phyloP scores from a whole-genome alignment of 352 stramenopile genomes.

The Phytophthora constricta region DNA sequence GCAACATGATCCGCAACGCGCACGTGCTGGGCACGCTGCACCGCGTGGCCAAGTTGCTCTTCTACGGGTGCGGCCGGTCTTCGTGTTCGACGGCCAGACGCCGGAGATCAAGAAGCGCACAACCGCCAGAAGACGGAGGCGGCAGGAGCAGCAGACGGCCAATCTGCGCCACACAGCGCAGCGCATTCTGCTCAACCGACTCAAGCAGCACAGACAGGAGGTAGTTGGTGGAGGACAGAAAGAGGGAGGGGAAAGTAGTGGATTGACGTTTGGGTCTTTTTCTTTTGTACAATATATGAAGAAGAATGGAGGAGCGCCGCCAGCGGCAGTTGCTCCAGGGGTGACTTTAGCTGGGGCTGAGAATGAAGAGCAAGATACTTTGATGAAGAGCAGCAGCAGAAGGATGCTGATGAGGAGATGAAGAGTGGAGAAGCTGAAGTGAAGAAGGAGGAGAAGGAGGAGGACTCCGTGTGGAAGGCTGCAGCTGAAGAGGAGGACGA shows the following conservation, averaged over 20 bases:
- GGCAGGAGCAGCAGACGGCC: slow-evolving; percentile 72
- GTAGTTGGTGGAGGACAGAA: too few species aligned
- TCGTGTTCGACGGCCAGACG: slow-evolving; percentile 99
- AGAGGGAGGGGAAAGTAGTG: neutral
- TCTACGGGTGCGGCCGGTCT: slow-evolving; percentile 97
- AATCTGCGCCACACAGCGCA: slow-evolving; percentile 94
- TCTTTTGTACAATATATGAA: slow-evolving; percentile 47
- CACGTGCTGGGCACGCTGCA: slow-evolving; percentile 96
- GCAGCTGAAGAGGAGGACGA: slow-evolving; percentile 33
- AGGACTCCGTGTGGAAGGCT: slow-evolving; percentile 20
- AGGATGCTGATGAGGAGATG: neutral
- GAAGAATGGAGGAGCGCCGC: slow-evolving; percentile 49
- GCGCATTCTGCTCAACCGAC: slow-evolving; percentile 93
- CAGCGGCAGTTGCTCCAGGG: slow-evolving; percentile 54
- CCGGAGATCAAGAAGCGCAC: slow-evolving; percentile 96
- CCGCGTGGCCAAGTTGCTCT: slow-evolving; percentile 94
- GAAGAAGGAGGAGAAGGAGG: slow-evolving; percentile 22
- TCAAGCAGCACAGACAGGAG: slow-evolving; percentile 66
- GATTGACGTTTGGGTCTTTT: slow-evolving; percentile 2
- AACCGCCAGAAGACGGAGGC: slow-evolving; percentile 63
- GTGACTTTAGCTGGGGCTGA: slow-evolving; percentile 54
- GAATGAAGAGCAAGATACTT: slow-evolving; percentile 1
- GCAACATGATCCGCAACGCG: slow-evolving; percentile 94
- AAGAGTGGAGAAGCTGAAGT: slow-evolving; percentile 2
- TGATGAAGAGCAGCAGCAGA: slow-evolving; percentile 1